phyloP scores from a whole-genome alignment of 768 basidiomycete genomes.

The Hortiboletus flavorubellus region DNA sequence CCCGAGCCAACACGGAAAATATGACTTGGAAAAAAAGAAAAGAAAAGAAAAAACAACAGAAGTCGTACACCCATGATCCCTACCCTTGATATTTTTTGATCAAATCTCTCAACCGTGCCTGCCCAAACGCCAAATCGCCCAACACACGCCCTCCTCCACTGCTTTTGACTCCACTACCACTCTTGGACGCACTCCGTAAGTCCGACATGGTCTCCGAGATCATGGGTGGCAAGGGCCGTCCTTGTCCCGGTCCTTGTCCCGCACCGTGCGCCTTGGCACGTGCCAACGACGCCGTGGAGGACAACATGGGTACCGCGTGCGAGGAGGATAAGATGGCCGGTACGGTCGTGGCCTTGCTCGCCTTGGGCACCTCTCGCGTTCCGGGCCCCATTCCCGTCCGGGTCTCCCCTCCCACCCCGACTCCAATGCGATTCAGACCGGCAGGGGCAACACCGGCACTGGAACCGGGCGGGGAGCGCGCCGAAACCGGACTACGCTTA shows the following conservation, averaged over 20 bases:
- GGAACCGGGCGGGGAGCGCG: background rate
- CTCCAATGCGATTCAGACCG: background rate
- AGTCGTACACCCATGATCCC: background rate
- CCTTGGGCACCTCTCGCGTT: conserved; percentile 25
- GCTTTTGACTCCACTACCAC: conserved; percentile 3
- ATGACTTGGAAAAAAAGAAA: background rate
- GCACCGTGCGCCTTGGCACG: conserved; percentile 35
- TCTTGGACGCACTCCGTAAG: conserved; percentile 11
- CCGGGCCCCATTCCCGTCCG: conserved; percentile 10
- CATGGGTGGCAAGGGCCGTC: conserved; percentile 29
- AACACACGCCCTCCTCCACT: conserved; percentile 14
- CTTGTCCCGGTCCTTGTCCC: conserved; percentile 20
- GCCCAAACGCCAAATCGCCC: conserved; percentile 67
- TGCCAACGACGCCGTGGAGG: conserved; percentile 74
- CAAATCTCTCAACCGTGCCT: conserved; percentile 71
- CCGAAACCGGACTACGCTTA: conserved; percentile 12
- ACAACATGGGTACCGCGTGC: conserved; percentile 67
- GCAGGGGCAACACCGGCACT: background rate
- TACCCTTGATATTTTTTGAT: conserved; percentile 76
- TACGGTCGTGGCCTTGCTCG: conserved; percentile 61
- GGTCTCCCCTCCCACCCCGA: background rate
- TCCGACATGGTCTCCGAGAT: conserved; percentile 32
- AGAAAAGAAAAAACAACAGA: background rate
- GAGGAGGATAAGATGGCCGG: conserved; percentile 71
- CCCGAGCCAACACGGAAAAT: background rate